Percentiles rank a stretch among this genome's conserved stretches.
Evolutionary conservation across 2,329 filamentous ascomycete species (phyloP).

Genomic region (Proliferodiscus dingleyae): DNA sequence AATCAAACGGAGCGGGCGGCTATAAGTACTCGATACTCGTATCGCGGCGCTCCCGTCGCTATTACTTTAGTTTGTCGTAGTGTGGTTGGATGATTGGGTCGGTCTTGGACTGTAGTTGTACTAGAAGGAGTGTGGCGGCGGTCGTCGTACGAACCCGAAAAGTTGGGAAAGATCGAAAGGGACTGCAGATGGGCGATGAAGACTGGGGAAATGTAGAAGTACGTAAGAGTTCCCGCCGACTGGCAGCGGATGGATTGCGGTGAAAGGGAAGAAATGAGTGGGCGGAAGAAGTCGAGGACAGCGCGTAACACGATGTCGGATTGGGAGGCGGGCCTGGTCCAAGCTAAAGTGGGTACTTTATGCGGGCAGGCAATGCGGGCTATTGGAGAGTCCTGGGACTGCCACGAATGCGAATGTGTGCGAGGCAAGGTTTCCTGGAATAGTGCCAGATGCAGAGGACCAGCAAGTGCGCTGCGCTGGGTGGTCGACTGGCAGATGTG

Average conservation of each 20-base stretch:
- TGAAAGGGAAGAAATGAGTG: conserved; percentile 7
- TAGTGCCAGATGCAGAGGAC: not conserved
- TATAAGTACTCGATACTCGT: conserved; percentile 8
- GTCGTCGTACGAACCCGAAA: not conserved
- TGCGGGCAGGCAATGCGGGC: conserved; percentile 8
- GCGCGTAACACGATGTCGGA: conserved; percentile 14
- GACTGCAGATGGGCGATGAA: conserved; percentile 6
- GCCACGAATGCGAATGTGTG: not conserved
- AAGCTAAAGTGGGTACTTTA: conserved; percentile 9
- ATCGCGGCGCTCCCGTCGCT: conserved; percentile 12
- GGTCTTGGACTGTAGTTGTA: conserved; percentile 1
- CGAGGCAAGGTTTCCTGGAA: not conserved
- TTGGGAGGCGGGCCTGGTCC: conserved; percentile 2
- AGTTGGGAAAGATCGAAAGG: conserved; percentile 7
- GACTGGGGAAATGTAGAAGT: conserved; percentile 17
- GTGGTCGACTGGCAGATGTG: not conserved
- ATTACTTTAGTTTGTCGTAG: conserved; percentile 17
- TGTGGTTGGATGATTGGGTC: conserved; percentile 1
- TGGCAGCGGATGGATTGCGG: conserved; percentile 15
- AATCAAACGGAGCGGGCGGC: not conserved
- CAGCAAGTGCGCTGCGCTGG: not conserved
- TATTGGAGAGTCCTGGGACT: not conserved
- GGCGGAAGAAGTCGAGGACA: conserved; percentile 4
- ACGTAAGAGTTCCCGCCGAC: conserved; percentile 18
- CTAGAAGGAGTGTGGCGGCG: conserved; percentile 1